Conservation (phyloP, 371 early-diverging fungal genomes). For the Rhizopus sp. region DNA sequence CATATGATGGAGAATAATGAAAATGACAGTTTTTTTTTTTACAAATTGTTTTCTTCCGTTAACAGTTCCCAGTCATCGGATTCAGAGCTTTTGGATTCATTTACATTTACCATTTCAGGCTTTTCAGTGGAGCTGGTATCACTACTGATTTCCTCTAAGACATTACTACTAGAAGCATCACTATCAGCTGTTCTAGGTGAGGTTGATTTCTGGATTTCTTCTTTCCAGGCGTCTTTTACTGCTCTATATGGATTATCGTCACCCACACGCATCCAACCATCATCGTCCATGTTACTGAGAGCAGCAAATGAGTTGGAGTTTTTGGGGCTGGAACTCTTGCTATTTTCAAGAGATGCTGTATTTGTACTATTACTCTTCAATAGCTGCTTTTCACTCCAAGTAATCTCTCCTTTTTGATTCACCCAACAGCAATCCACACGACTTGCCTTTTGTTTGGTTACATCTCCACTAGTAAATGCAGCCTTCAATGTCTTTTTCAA, state of each 20-base stretch:
- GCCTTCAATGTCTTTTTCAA: conserved; percentile 43
- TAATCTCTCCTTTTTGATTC: conserved; percentile 53
- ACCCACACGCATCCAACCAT: conserved; percentile 36
- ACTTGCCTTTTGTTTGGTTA: conserved; percentile 33
- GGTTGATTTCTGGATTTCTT: not conserved
- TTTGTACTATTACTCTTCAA: not conserved
- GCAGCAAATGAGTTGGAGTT: conserved; percentile 27
- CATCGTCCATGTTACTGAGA: conserved; percentile 24
- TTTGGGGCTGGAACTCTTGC: not conserved
- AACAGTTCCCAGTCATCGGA: not conserved
- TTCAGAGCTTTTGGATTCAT: not conserved
- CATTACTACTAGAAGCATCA: not conserved
- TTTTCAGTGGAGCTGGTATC: not conserved
- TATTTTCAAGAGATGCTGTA: conserved; percentile 1
- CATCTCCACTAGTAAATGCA: conserved; percentile 21
- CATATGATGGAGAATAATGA: not conserved
- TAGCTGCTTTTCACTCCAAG: conserved; percentile 41
- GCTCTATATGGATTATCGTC: conserved; percentile 21
- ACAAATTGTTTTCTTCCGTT: not conserved
- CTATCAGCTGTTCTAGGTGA: conserved; percentile 3
- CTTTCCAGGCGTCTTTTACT: conserved; percentile 19
- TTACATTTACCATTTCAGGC: not conserved
- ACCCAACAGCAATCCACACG: conserved; percentile 66
- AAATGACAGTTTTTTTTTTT: not conserved
- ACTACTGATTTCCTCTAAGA: not conserved